These are phyloP conservation scores for Stentor coeruleus DNA, from an alignment of 73 alveolate genomes.

Conservation along the genomic window DNA sequence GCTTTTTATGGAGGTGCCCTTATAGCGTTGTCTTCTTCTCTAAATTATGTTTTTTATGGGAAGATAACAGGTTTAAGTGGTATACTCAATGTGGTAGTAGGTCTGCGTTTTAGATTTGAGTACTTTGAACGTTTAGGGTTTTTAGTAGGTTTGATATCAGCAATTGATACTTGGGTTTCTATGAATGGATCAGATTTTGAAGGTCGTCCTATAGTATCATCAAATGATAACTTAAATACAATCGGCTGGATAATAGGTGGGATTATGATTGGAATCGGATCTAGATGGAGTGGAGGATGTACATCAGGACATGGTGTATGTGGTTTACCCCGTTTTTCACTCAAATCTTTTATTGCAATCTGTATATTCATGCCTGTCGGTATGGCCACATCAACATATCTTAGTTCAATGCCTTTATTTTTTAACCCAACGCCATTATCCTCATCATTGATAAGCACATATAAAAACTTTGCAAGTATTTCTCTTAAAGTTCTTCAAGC, in stretches of 20 bases:
- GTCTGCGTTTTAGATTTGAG: constrained; percentile 48
- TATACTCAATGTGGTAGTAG: constrained; percentile 27
- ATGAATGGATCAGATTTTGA: neutral
- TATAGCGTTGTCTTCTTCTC: constrained; percentile 58
- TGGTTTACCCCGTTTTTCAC: constrained; percentile 88
- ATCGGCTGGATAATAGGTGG: constrained; percentile 78
- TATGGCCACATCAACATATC: constrained; percentile 31
- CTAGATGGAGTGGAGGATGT: constrained; percentile 95
- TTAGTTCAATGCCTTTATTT: neutral
- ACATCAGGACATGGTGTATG: constrained; percentile 98
- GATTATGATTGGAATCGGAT: constrained; percentile 92
- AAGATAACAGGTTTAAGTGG: constrained; percentile 76
- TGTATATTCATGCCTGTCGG: constrained; percentile 48
- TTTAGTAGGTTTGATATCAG: constrained; percentile 51
- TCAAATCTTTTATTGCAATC: constrained; percentile 66
- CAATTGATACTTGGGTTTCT: constrained; percentile 22
- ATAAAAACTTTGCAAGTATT: no score
- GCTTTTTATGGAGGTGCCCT: constrained; percentile 64
- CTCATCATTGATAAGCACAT: no score
- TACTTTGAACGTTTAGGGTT: constrained; percentile 19
- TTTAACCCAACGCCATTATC: neutral
- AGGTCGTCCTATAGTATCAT: neutral
- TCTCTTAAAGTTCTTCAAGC: neutral
- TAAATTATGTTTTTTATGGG: constrained; percentile 61
- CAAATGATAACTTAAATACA: constrained; percentile 16